A percentile compares a stretch with the other conserved stretches of the same genome.
Evolutionary conservation across 1,284 basidiomycete species (phyloP).

Genomic region (Athelia sp.): DNA sequence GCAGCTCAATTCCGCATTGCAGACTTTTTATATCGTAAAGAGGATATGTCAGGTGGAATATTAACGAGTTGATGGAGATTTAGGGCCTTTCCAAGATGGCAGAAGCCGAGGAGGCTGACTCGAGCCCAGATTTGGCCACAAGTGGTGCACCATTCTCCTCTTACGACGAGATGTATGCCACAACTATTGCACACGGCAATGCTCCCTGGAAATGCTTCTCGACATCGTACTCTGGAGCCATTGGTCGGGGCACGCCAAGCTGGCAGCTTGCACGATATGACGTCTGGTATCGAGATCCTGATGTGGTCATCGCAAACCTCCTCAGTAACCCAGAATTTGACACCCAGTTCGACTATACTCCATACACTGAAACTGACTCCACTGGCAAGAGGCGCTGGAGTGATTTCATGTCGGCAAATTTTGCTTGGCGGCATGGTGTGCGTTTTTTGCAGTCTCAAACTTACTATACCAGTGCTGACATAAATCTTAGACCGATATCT

Average conservation of each 20-base stretch:
- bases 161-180: slow-evolving; percentile 14
- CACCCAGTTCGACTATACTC: slow-evolving; percentile 4
- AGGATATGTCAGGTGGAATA: slow-evolving; percentile 11
- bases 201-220: slow-evolving; percentile 18
- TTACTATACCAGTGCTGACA: too few relatives aligned
- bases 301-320: slow-evolving; percentile 15
- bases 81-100: slow-evolving; percentile 3
- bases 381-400: slow-evolving; percentile 5
- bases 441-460: too few relatives aligned
- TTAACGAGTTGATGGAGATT: slow-evolving; percentile 12
- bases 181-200: slow-evolving; percentile 20
- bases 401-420: slow-evolving; percentile 15
- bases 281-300: slow-evolving; percentile 17
- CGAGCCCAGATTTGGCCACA: too few relatives aligned
- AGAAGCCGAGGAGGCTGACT: too few relatives aligned
- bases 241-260: slow-evolving; percentile 12
- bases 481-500: slow-evolving; percentile 7
- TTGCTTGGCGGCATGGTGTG: slow-evolving; percentile 12
- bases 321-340: slow-evolving; percentile 11
- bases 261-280: slow-evolving; percentile 23
- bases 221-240: slow-evolving; percentile 14
- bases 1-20: slow-evolving; percentile 6
- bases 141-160: too few relatives aligned
- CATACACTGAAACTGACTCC: slow-evolving; percentile 6
- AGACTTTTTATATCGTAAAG: slow-evolving; percentile 13